Evolutionary conservation across 106 monocot genomes (phyloP), one percentile per base, ranked within the genome.

Genomic region (Acorus calamus): DNA sequence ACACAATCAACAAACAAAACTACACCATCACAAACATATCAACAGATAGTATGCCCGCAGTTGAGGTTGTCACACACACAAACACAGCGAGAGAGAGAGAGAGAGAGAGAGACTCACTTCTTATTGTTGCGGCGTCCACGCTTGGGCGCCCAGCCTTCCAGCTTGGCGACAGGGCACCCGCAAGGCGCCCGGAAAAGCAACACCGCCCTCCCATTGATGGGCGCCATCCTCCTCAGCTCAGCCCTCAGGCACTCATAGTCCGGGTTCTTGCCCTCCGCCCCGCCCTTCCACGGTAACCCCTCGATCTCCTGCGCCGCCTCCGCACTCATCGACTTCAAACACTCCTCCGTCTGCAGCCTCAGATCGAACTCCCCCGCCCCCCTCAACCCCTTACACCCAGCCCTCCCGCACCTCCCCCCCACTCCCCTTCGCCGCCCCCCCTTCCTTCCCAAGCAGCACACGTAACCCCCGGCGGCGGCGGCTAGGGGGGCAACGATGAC

Each of bases 241-340:
- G 74, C 76, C 14, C 89, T 62, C 46, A 94, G 73, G 61, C 83
- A 79, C 79, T 94, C 93, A 57, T 94, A 94, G 47, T 94, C 93
- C 2, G 89, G 89, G 61, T 84, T 89, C 53, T 86, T 86, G 64
- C 93, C 93, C 10, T 71, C 71, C 66, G 78, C 80, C 2, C 89
- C 93, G 2, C 93, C 93, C 68, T 89, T 94, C 89, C 89, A 94
- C 48, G 93, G 93, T 8, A 94, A 59, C 11, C 48, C 78, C 44
- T 86, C 93, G 69, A 94, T 89, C 79, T 86, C 89, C 78, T 61
- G 73, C 93, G 13, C 66, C 9, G 65, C 55, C 42, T 55, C 48
- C 53, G 73, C 65, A 11, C 52, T 11, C 6, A 55, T 44, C 9
- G 64, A 48, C 43, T 65, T 66, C 55, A 76, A 11, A 28, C 66